Evolutionary conservation across 805 yeast species (phyloP), one percentile per base, ranked within the genome.

Genomic region (Suhomyces tanzawaensis): DNA sequence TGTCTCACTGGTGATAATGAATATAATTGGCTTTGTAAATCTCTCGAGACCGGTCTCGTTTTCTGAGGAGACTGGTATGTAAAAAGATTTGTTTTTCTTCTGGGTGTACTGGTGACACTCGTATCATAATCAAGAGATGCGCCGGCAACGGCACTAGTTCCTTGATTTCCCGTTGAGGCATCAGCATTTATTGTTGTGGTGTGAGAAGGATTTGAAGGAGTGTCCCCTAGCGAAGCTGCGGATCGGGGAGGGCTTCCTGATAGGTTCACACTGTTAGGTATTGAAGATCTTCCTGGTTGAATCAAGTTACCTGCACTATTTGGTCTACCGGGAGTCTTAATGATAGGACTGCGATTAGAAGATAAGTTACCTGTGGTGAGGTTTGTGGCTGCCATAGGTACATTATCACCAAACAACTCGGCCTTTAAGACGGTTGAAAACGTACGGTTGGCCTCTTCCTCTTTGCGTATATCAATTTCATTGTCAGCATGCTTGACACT

Each of bases 401-500:
- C 78, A 44, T 85, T 78, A 54, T 84, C 93, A 12, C 97, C 98
- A 68, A 93, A 93, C 24, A 93, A 64, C 58, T 93, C 99, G 23
- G 95, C 85, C 50, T 85, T 84, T 33, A 93, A 65, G 2, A 93
- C 85, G 0, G 91, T 80, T 39, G 90, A 82, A 60, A 90, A 93
- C 0, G 95, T 86, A 46, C 84, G 69, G 56, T 86, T 86, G 4
- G 96, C 96, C 53, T 86, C 95, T 48, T 82, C 83, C 53, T 81
- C 87, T 46, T 79, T 72, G 46, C 81, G 74, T 26, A 71, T 66
- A 45, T 85, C 93, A 16, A 83, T 64, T 49, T 85, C 95, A 47
- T 73, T 74, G 36, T 75, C 80, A 6, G 64, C 55, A 42, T 41
- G 23, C 52, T 52, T 32, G 57, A 60, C 29, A 35, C 55, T 50